These are phyloP conservation scores for Xylaria sp. DNA, from an alignment of 495 filamentous ascomycete genomes.

Conservation along the genomic window DNA sequence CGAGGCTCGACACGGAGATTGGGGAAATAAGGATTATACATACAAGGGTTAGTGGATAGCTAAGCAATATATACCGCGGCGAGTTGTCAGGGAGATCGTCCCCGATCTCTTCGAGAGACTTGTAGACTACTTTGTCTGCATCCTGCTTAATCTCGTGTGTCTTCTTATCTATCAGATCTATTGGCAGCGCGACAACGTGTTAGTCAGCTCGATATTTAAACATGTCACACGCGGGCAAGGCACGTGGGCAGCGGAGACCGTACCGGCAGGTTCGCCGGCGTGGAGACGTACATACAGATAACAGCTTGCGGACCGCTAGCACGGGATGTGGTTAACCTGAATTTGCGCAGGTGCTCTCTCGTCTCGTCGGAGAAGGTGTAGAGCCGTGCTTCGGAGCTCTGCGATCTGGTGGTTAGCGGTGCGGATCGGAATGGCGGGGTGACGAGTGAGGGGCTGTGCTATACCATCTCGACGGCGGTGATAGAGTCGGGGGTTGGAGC, in stretches of 20 bases:
- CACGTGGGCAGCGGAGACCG: not conserved
- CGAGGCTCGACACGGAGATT: not conserved
- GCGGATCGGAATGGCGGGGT: constrained; percentile 21
- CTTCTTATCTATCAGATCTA: constrained; percentile 85
- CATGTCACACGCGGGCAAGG: constrained; percentile 5
- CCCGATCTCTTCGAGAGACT: constrained; percentile 74
- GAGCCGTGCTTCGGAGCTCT: constrained; percentile 84
- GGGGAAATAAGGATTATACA: constrained; percentile 30
- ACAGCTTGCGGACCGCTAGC: constrained; percentile 88
- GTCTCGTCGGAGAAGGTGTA: constrained; percentile 94
- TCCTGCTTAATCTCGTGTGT: constrained; percentile 86
- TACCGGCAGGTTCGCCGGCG: constrained; percentile 1
- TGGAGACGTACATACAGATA: constrained; percentile 76
- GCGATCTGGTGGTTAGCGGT: constrained; percentile 21
- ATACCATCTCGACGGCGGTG: constrained; percentile 21
- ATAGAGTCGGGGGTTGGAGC: not conserved
- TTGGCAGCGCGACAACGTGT: constrained; percentile 11
- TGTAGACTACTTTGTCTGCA: constrained; percentile 74
- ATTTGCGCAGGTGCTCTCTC: constrained; percentile 85
- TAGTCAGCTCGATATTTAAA: not conserved
- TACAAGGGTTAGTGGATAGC: constrained; percentile 87
- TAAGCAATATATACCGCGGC: constrained; percentile 87
- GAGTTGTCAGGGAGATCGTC: constrained; percentile 94
- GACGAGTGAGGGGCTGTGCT: constrained; percentile 4
- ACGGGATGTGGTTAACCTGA: constrained; percentile 87